phyloP scores from a whole-genome alignment of 441 rosid species.

The Populus hybrid region DNA sequence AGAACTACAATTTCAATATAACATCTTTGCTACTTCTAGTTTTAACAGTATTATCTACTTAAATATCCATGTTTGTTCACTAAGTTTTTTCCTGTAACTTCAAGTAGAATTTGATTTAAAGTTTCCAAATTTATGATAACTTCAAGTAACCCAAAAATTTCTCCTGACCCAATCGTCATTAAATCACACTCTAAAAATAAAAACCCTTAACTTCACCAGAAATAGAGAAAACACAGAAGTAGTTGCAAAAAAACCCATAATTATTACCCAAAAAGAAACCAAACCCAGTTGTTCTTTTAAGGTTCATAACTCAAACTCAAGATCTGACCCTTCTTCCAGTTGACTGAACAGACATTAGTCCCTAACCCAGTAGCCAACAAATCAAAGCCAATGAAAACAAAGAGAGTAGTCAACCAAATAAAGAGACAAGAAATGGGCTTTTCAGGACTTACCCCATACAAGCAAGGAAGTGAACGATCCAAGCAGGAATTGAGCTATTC shows the following conservation, averaged over 20 bases:
- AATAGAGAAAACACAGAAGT: neutral
- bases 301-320: neutral
- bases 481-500: conserved; percentile 37
- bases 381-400: neutral
- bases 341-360: neutral
- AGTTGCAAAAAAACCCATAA: neutral
- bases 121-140: too few relatives aligned
- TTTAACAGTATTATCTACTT: neutral
- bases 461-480: conserved; percentile 49
- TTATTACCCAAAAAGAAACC: neutral
- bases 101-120: too few relatives aligned
- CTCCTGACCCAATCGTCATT: neutral
- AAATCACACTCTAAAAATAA: neutral
- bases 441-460: conserved; percentile 57
- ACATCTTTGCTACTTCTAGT: neutral
- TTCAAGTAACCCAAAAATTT: neutral
- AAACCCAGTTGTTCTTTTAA: neutral
- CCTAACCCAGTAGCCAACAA: neutral
- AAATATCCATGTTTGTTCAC: neutral
- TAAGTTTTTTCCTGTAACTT: too few relatives aligned
- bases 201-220: neutral
- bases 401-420: neutral
- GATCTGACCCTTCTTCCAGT: neutral
- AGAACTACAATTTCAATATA: neutral
- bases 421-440: neutral